A percentile compares a stretch with the other conserved stretches of the same genome.
phyloP scores from a whole-genome alignment of 805 yeast species.

The Zygosaccharomyces bailii region DNA sequence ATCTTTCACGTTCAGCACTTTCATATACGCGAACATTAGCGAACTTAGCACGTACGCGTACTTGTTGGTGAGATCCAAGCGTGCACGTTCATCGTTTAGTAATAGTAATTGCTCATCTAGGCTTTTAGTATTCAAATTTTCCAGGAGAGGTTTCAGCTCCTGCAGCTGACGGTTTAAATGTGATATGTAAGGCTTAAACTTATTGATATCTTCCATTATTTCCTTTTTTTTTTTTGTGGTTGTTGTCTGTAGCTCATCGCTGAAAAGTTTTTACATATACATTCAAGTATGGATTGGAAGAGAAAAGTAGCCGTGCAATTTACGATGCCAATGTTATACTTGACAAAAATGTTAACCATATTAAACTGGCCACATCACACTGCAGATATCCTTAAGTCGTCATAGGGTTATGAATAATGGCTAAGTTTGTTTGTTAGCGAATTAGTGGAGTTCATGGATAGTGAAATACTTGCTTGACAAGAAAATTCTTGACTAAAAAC shows the following conservation, averaged over 20 bases:
- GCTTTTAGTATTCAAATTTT: conserved; percentile 23
- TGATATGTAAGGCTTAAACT: conserved; percentile 28
- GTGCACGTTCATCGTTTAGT: conserved; percentile 22
- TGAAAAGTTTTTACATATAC: conserved; percentile 4
- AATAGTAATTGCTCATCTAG: conserved; percentile 31
- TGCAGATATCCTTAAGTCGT: neutral
- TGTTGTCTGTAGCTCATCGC: conserved; percentile 5
- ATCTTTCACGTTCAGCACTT: conserved; percentile 27
- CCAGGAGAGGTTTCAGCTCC: conserved; percentile 20
- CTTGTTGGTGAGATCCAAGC: conserved; percentile 26
- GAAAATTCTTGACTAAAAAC: neutral
- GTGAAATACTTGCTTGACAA: neutral
- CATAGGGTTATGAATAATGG: too few species aligned
- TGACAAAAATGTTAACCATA: too few species aligned
- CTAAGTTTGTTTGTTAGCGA: too few species aligned
- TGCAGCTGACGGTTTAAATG: conserved; percentile 26
- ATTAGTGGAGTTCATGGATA: too few species aligned
- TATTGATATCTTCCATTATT: conserved; percentile 27
- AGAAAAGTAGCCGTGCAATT: neutral
- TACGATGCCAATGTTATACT: neutral
- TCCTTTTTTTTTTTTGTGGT: neutral
- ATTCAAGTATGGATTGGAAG: neutral
- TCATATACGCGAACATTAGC: conserved; percentile 31
- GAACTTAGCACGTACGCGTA: conserved; percentile 32
- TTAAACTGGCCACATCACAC: too few species aligned